Base-by-base conservation (phyloP, 331 rosid species). In the Ulmus americana region DNA sequence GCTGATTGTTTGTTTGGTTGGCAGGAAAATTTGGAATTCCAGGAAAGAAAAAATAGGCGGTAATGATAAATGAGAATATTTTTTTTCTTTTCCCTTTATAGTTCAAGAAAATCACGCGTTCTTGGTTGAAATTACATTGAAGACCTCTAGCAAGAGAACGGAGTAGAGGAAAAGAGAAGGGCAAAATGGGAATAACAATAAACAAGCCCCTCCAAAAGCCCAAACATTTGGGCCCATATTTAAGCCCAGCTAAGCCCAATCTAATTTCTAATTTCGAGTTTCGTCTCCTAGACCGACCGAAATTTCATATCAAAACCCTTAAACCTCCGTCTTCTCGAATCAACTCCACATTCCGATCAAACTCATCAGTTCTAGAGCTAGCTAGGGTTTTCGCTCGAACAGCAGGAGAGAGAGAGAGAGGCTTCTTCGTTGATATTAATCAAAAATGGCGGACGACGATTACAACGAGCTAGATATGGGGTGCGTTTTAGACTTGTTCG, bases 381-480 rank as follows among this genome's bases (percentile, higher is more conserved):
- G 35, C 35, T 3, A 9, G 13, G 13, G 49, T 5, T 15, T 8
- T 51, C 16, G 18, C 56, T 13, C 22, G 56, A 6, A 12, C 8
- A 12, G 18, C 11, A 40, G 15, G 50, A 40, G 22, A 42, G 39
- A 6, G 38, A 16, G 6, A n/a, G 11, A 39, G n/a, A 55, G 28
- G 10, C 45, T 18, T 59, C 71, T 59, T 51, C 64, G 18, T 47
- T 60, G 35, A 28, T 28, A 28, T 28, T 28, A 28, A 75, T 20
- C 20, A 50, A 42, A 66, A 13, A 85, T 85, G 90, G 90, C 87
- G 47, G 90, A 85, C 61, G 87, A 82, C 0, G 91, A 85, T 39
- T 85, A 80, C 59, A 82, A 79, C 0, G 88, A 85, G 0, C n/a
- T 85, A 16, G 88, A 85, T 59, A 80, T 77, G 65, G 88, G 91